Percentiles rank a stretch among this genome's conserved stretches.
These are phyloP conservation scores for Aspergillus sp. DNA, from an alignment of 2,329 filamentous ascomycete genomes.

Conservation along the genomic window DNA sequence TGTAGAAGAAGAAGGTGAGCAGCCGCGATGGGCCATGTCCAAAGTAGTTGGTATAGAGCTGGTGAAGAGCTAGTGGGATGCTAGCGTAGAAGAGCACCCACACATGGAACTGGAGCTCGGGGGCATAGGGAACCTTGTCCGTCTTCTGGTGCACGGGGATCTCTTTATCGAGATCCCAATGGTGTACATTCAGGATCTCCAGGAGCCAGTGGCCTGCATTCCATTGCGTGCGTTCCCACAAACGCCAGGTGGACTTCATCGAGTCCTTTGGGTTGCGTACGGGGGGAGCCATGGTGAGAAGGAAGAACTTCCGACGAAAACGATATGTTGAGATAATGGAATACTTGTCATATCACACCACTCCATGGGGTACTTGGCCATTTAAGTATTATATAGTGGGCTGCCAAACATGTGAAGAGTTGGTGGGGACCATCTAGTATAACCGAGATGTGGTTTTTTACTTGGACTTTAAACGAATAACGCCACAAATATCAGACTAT, in stretches of 20 bases:
- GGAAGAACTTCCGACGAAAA: not conserved
- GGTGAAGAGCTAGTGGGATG: slow-evolving; percentile 33
- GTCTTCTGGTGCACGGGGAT: slow-evolving; percentile 35
- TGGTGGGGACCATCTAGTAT: not conserved
- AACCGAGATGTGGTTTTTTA: not conserved
- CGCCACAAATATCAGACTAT: not conserved
- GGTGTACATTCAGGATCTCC: slow-evolving; percentile 24
- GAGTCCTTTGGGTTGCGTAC: slow-evolving; percentile 25
- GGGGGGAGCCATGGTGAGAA: not conserved
- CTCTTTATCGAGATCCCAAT: slow-evolving; percentile 19
- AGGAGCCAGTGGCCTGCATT: slow-evolving; percentile 25
- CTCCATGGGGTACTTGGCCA: not conserved
- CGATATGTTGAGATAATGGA: not conserved
- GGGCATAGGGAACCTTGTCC: slow-evolving; percentile 35
- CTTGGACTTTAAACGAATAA: not conserved
- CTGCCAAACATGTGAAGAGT: not conserved
- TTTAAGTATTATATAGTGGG: not conserved
- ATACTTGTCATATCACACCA: not conserved
- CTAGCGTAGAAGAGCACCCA: slow-evolving; percentile 37
- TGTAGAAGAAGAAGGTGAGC: slow-evolving; percentile 33
- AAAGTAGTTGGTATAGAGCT: slow-evolving; percentile 24
- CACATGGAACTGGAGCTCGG: slow-evolving; percentile 27
- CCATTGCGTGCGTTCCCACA: slow-evolving; percentile 23
- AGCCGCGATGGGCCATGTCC: slow-evolving; percentile 24
- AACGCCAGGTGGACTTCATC: slow-evolving; percentile 38